Conservation (phyloP, 2,329 filamentous ascomycete species). For the Diaporthe citrichinensis region DNA sequence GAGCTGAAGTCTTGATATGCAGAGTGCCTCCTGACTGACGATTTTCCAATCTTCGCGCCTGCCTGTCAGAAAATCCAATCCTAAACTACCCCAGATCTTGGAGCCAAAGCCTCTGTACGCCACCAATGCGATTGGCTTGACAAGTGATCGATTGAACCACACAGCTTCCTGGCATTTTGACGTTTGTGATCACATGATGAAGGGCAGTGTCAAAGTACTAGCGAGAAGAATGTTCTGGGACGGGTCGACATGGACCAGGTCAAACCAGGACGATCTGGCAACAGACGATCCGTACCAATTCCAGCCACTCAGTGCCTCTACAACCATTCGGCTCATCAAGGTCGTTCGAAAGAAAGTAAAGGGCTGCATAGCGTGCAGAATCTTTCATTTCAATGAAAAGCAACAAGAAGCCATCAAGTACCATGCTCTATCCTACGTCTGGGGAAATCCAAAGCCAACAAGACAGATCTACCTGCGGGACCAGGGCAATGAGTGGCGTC, state of each 20-base stretch:
- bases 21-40: background rate
- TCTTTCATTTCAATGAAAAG: background rate
- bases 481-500: background rate
- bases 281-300: background rate
- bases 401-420: background rate
- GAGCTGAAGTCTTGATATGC: too few species aligned
- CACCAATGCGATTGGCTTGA: background rate
- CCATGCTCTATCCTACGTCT: background rate
- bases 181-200: background rate
- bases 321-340: background rate
- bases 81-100: background rate
- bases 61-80: background rate
- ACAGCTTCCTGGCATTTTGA: background rate
- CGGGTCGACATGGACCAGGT: background rate
- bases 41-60: too few species aligned
- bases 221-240: background rate
- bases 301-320: background rate
- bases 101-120: background rate
- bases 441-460: background rate
- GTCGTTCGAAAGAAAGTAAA: background rate
- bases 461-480: slow-evolving; percentile 38
- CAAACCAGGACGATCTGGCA: too few species aligned
- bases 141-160: background rate
- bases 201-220: background rate
- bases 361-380: background rate